A percentile compares a stretch with the other conserved stretches of the same genome.
These are phyloP conservation scores for Candida methanosorbosa DNA, from an alignment of 805 yeast species.

Conservation along the genomic window DNA sequence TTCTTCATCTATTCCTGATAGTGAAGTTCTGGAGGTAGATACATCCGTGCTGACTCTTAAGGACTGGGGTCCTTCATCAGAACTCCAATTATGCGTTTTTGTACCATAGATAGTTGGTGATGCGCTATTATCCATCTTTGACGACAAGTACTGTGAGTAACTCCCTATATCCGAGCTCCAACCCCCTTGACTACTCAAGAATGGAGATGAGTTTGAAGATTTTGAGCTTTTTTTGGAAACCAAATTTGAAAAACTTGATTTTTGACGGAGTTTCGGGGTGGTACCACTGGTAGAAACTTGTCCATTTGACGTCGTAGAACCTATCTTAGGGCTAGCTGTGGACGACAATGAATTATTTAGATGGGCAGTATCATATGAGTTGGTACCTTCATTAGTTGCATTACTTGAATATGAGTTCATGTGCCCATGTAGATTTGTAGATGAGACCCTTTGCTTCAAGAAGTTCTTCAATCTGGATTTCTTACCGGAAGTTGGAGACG, in stretches of 20 bases:
- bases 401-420: neutral
- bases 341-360: no score
- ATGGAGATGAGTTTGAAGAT: neutral
- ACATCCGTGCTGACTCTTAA: neutral
- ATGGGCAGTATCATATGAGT: no score
- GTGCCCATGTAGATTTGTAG: conserved; percentile 4
- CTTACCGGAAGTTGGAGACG: conserved; percentile 1
- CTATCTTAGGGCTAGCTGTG: no score
- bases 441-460: conserved; percentile 16
- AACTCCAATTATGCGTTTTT: conserved; percentile 21
- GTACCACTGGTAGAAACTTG: no score
- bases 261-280: conserved; percentile 6
- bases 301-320: no score
- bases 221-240: neutral
- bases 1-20: neutral
- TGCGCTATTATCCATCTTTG: neutral
- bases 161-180: neutral
- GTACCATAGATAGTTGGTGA: conserved; percentile 23
- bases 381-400: no score
- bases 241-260: conserved; percentile 7
- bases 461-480: conserved; percentile 17
- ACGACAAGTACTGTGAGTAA: neutral
- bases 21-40: neutral
- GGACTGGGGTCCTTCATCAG: conserved; percentile 5
- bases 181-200: neutral